These are phyloP conservation scores for Tubosaeta brunneosetosa DNA, from an alignment of 768 basidiomycete genomes.

Conservation along the genomic window DNA sequence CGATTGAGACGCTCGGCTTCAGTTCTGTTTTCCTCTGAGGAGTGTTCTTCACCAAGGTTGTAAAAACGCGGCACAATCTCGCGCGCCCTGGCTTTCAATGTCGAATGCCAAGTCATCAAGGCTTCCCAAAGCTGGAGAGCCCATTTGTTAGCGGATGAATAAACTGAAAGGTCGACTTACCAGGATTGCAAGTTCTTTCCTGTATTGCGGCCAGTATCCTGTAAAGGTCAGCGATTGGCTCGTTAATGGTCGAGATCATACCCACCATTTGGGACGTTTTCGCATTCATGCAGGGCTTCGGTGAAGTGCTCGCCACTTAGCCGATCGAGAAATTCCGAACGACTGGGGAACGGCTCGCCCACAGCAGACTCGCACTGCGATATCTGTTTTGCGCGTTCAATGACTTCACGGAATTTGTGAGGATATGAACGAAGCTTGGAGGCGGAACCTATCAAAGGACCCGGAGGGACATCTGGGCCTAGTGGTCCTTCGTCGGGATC, in stretches of 20 bases:
- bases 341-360: background rate
- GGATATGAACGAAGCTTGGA: background rate
- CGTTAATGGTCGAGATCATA: background rate
- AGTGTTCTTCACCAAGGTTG: too few relatives aligned
- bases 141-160: background rate
- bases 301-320: background rate
- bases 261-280: too few relatives aligned
- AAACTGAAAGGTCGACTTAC: background rate
- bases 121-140: too few relatives aligned
- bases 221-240: background rate
- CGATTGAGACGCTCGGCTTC: too few relatives aligned
- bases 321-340: background rate
- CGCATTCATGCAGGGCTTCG: background rate
- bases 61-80: too few relatives aligned
- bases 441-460: background rate
- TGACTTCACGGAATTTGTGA: background rate
- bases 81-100: too few relatives aligned
- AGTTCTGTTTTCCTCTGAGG: too few relatives aligned
- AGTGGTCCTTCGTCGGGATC: too few relatives aligned
- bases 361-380: background rate
- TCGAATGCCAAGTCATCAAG: too few relatives aligned
- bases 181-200: background rate
- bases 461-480: background rate
- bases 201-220: background rate
- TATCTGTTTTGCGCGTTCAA: background rate